Evolutionary conservation across 768 basidiomycete species (phyloP), one percentile per base, ranked within the genome.

Genomic region (Russula brevipes): DNA sequence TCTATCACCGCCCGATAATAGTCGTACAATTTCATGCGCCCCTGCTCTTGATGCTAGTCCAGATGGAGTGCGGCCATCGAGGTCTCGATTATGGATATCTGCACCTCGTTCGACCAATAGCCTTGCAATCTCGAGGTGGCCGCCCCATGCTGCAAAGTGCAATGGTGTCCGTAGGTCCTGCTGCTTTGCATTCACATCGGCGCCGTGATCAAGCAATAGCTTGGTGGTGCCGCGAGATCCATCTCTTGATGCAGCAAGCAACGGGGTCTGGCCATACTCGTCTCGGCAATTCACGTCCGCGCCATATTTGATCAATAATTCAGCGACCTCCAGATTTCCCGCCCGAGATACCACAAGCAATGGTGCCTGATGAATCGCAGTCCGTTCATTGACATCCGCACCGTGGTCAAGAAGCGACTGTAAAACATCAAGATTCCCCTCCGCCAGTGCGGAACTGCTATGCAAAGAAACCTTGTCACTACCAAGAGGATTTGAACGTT

Each of bases 241-340:
- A 1, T 2, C 4, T 30, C 1, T 0, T 24, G 46, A 46, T 24
- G 46, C 57, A 3, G 1, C 10, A 33, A 36, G 44, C 45, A 57
- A 45, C 16, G 54, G 31, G n/a, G 33, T 46, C 33, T 10, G 14
- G n/a, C 44, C 55, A 4, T 8, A 1, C 39, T 16, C 31, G 12
- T 16, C 31, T 5, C 31, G 35, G 10, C 11, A 36, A 31, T 56
- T 55, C 17, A 61, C 54, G 8, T 61, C 60, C 1, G 54, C 60
- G 30, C 60, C 60, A 7, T 14, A 9, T 2, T 50, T 31, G 31
- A 61, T 14, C 30, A 61, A 31, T 8, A 54, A 39, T 11, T 30
- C 16, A 1, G 46, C 60, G 5, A 45, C 31, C 2, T 53, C 42
- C 4, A n/a, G 0, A 0, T 30, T 19, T 17, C 51, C 59, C 0